Evolutionary conservation across 495 filamentous ascomycete genomes (phyloP).

Genomic region (Penicillium subrubescens): DNA sequence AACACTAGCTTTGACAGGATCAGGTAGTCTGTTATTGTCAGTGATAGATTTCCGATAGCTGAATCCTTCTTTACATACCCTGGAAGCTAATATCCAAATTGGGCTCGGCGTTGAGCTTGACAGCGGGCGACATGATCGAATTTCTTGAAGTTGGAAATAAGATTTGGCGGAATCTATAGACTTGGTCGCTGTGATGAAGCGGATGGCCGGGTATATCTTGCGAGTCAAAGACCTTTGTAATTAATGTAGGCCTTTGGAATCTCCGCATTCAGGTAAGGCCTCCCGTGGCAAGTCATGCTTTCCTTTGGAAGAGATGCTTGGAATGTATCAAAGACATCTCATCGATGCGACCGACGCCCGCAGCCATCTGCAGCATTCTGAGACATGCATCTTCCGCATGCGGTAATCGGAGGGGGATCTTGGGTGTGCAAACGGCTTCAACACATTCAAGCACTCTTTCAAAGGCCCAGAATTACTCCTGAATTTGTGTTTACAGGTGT

Average conservation of each 20-base stretch:
- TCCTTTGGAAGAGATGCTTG: neutral
- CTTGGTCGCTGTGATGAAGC: neutral
- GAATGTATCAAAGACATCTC: constrained; percentile 20
- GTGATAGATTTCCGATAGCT: neutral
- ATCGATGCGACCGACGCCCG: constrained; percentile 13
- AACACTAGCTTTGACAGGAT: constrained; percentile 44
- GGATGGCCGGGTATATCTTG: constrained; percentile 10
- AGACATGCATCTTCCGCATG: constrained; percentile 24
- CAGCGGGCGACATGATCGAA: constrained; percentile 29
- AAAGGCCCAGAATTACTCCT: neutral
- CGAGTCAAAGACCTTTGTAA: neutral
- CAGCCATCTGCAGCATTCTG: neutral
- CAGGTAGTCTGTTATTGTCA: constrained; percentile 26
- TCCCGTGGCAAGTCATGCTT: neutral
- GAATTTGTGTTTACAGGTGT: neutral
- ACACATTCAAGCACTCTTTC: neutral
- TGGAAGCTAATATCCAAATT: constrained; percentile 34
- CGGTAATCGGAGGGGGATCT: constrained; percentile 13
- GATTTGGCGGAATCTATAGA: neutral
- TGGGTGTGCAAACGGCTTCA: neutral
- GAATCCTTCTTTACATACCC: constrained; percentile 10
- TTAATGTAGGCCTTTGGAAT: neutral
- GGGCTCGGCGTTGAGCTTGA: constrained; percentile 26
- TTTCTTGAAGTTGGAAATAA: neutral
- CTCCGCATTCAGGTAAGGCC: constrained; percentile 8